Evolutionary conservation across 441 rosid genomes (phyloP).

Genomic region (Adansonia madagascariensis): DNA sequence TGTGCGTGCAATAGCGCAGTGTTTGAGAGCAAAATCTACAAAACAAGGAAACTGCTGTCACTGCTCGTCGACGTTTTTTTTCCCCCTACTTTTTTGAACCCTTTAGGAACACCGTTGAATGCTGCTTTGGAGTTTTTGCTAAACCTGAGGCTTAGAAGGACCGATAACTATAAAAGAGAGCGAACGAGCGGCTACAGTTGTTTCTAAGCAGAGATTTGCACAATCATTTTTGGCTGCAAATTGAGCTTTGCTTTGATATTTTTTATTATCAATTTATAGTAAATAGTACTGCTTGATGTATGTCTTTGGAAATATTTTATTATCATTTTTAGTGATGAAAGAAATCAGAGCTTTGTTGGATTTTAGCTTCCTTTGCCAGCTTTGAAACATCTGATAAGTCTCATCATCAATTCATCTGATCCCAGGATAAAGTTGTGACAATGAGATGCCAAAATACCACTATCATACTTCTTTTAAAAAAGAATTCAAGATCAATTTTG

Average conservation of each 20-base stretch:
- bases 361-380: neutral
- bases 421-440: neutral
- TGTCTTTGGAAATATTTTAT: neutral
- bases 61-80: no score
- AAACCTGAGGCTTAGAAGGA: neutral
- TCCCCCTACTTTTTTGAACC: neutral
- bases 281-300: neutral
- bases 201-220: neutral
- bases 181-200: neutral
- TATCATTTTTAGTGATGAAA: neutral
- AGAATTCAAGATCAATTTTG: neutral
- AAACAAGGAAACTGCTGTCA: no score
- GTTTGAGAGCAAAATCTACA: no score
- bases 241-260: neutral
- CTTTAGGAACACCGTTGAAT: neutral
- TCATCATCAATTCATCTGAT: neutral
- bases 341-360: neutral
- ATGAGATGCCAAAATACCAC: neutral
- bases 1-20: no score
- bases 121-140: neutral
- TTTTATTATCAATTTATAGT: neutral
- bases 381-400: neutral
- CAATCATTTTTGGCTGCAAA: neutral
- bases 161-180: neutral
- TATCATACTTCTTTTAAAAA: no score